Base-by-base conservation (phyloP, 169 alveolate species). In the Eimeria maxima region DNA sequence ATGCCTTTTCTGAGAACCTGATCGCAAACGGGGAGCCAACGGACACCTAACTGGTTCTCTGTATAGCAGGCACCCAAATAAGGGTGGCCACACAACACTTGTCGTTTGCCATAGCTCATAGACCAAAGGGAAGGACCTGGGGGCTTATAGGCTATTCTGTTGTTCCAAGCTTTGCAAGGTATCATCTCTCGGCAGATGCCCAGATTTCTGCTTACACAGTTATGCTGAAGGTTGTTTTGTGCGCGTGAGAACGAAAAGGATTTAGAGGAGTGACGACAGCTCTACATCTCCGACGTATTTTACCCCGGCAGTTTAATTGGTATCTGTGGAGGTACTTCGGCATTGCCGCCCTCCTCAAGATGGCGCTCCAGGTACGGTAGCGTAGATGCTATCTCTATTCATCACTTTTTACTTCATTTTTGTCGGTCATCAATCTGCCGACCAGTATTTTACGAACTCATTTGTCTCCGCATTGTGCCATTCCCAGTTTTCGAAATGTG, bases 281-380 rank as follows among this genome's bases (percentile, higher is more conserved):
- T 3, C 76, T 65, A 47, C n/a, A 14, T 69, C 80, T 33, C 22
- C n/a, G 27, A 29, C 50, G 71, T 16, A 4, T 60, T 22, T 22
- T 33, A 69, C n/a, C 80, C 7, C n/a, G 50, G 50, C 50, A 29
- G 16, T 29, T 69, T 47, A 69, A 69, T 11, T 33, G 0, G 5
- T 18, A 47, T 33, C 50, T n/a, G 0, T 69, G 8, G 80, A 29
- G 50, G n/a, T 69, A n/a, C 80, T 27, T 33, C 80, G 80, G 50
- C 11, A 16, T 69, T 69, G 10, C 80, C 13, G 80, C 1, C 80
- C 3, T 69, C 16, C 33, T 33, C 50, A 69, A 4, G 27, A 69
- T 69, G 80, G 80, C 80, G 50, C 80, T 69, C n/a, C 80, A 69
- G 80, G 80, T 69, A 47, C 47, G 80, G n/a, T 16, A n/a, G 80